phyloP scores from a whole-genome alignment of 1,139 yeast genomes.

The Candida glucosophila region DNA sequence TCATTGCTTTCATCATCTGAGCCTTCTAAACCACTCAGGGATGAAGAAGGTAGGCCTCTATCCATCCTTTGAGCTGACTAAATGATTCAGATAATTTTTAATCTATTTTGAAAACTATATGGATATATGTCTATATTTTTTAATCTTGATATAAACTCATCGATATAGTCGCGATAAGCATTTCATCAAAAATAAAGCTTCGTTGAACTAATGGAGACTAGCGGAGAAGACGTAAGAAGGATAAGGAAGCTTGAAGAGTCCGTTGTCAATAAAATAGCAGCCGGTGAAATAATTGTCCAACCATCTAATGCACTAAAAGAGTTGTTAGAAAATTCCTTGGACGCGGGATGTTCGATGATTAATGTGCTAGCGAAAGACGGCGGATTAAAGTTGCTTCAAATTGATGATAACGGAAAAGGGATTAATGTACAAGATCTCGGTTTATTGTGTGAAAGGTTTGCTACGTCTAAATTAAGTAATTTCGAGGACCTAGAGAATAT shows the following conservation, averaged over 20 bases:
- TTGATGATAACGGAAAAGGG: conserved; percentile 48
- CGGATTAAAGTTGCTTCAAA: conserved; percentile 43
- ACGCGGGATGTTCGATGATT: conserved; percentile 39
- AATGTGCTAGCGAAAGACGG: conserved; percentile 48
- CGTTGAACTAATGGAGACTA: no score
- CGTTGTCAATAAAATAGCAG: conserved; percentile 89
- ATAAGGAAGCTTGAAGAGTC: conserved; percentile 44
- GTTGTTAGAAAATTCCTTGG: conserved; percentile 47
- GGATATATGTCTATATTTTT: no score
- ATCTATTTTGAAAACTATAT: no score
- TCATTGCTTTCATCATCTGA: conserved; percentile 2
- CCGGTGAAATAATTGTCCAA: conserved; percentile 92
- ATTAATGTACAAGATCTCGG: conserved; percentile 36
- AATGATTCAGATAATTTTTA: no score
- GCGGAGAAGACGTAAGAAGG: no score
- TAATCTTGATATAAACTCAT: no score
- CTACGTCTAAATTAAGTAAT: conserved; percentile 42
- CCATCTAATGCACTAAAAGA: conserved; percentile 74
- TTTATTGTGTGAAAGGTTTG: conserved; percentile 47
- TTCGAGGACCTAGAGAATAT: conserved; percentile 44
- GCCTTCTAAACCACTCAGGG: no score
- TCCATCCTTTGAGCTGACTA: no score
- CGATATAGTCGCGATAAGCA: no score
- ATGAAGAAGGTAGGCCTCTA: no score
- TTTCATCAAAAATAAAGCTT: no score